Conservation (phyloP, 2,329 filamentous ascomycete species). For the Aspergillus sclerotialis region DNA sequence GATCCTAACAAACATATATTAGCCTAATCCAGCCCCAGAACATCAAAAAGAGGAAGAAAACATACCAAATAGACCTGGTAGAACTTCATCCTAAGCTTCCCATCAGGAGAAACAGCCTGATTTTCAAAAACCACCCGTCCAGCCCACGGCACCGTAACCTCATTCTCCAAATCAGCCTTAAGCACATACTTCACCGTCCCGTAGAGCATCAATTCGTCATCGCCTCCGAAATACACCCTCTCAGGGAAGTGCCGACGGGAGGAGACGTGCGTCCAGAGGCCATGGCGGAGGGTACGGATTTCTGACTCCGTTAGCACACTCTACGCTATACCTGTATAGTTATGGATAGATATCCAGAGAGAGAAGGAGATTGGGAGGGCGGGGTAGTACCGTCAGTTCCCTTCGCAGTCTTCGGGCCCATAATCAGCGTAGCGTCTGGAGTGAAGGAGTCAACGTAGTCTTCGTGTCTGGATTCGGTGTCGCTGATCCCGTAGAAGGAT, state of each 20-base stretch:
- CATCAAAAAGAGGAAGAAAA: slow-evolving; percentile 2
- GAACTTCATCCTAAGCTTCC: slow-evolving; percentile 28
- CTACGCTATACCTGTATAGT: not conserved
- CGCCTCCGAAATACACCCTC: slow-evolving; percentile 25
- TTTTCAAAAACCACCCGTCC: slow-evolving; percentile 28
- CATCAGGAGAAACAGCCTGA: slow-evolving; percentile 6
- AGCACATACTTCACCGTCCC: slow-evolving; percentile 30
- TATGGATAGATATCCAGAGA: not conserved
- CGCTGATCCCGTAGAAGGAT: slow-evolving; percentile 30
- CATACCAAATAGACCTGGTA: slow-evolving; percentile 36
- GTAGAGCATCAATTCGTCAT: slow-evolving; percentile 31
- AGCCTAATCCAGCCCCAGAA: not conserved
- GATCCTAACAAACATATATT: slow-evolving; percentile 19
- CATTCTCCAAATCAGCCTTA: slow-evolving; percentile 19
- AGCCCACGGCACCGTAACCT: slow-evolving; percentile 31
- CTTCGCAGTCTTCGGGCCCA: slow-evolving; percentile 29
- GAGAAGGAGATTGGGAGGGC: not conserved
- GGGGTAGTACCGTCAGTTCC: slow-evolving; percentile 21
- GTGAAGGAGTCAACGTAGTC: slow-evolving; percentile 30
- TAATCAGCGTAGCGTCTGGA: slow-evolving; percentile 28
- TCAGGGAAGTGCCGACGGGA: slow-evolving; percentile 24
- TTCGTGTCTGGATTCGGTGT: slow-evolving; percentile 27
- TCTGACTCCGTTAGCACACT: slow-evolving; percentile 16
- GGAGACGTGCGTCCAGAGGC: slow-evolving; percentile 30
- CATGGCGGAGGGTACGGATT: slow-evolving; percentile 26